Conservation (phyloP, 2,329 filamentous ascomycete species). For the Fusarium sp. region DNA sequence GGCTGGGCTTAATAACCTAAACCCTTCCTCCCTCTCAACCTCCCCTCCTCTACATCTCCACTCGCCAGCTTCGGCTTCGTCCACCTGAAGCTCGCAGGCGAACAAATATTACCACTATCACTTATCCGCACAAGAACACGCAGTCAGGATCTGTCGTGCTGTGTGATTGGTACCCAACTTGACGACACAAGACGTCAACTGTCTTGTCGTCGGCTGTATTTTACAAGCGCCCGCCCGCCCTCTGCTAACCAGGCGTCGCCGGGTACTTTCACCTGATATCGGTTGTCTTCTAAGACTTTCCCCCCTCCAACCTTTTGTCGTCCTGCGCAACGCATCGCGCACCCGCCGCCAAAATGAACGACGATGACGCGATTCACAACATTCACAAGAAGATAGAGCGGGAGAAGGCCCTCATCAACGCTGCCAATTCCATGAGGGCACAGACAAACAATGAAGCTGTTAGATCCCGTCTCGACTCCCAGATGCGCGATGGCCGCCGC, state of each 20-base stretch:
- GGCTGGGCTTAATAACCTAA: constrained; percentile 32
- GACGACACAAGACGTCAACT: constrained; percentile 31
- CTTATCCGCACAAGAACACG: constrained; percentile 20
- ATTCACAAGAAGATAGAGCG: constrained; percentile 98
- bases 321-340: constrained; percentile 55
- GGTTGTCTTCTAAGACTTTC: constrained; percentile 25
- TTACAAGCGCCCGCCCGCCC: constrained; percentile 21
- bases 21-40: constrained; percentile 28
- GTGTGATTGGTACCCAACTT: constrained; percentile 19
- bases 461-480: constrained; percentile 87
- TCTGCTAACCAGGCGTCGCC: constrained; percentile 18
- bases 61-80: constrained; percentile 34
- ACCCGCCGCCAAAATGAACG: constrained; percentile 66
- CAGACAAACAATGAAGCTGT: constrained; percentile 95
- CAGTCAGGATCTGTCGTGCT: constrained; percentile 14
- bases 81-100: constrained; percentile 28
- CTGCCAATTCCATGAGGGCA: constrained; percentile 93
- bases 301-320: constrained; percentile 35
- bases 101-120: constrained; percentile 14
- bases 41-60: constrained; percentile 32
- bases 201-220: constrained; percentile 20
- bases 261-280: constrained; percentile 30
- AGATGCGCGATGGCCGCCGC: constrained; percentile 91
- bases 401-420: constrained; percentile 94
- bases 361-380: constrained; percentile 75